Conservation (phyloP, 192 early-diverging fungal genomes). For the Podila epicladia region DNA sequence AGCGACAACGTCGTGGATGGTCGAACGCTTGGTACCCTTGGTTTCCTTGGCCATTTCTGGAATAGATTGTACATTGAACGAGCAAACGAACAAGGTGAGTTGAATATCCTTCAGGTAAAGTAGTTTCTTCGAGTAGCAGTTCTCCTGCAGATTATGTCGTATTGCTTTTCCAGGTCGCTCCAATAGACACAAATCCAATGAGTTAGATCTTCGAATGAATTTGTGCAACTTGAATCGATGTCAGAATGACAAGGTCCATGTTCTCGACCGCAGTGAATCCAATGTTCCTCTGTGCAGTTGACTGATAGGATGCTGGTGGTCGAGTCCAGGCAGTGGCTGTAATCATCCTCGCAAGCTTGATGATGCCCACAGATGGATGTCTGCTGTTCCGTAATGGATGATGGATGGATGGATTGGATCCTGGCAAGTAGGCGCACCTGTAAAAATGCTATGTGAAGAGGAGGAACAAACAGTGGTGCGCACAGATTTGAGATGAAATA, state of each 20-base stretch:
- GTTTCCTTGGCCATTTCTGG: constrained; percentile 81
- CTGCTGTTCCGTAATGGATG: background rate
- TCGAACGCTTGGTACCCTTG: constrained; percentile 80
- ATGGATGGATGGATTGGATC: constrained; percentile 6
- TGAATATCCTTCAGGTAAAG: background rate
- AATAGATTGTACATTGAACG: background rate
- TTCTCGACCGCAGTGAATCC: too few relatives aligned
- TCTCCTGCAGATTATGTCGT: background rate
- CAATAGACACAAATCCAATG: too few relatives aligned
- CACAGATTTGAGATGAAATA: background rate
- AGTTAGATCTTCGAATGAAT: too few relatives aligned
- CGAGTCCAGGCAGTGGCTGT: too few relatives aligned
- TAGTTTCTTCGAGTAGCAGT: too few relatives aligned
- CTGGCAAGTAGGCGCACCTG: constrained; percentile 29
- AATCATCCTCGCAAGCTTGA: too few relatives aligned
- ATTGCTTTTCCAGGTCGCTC: background rate
- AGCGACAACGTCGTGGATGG: constrained; percentile 90
- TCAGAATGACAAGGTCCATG: too few relatives aligned
- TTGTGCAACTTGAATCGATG: too few relatives aligned
- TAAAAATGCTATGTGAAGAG: constrained; percentile 49
- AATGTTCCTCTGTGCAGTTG: too few relatives aligned
- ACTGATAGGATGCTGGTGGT: too few relatives aligned
- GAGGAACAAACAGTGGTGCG: constrained; percentile 9
- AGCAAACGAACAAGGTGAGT: constrained; percentile 5
- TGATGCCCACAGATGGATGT: too few relatives aligned